Evolutionary conservation across 176 grass and related monocot species (phyloP), one percentile per base, ranked within the genome.

Genomic region (Oryza longistaminata): DNA sequence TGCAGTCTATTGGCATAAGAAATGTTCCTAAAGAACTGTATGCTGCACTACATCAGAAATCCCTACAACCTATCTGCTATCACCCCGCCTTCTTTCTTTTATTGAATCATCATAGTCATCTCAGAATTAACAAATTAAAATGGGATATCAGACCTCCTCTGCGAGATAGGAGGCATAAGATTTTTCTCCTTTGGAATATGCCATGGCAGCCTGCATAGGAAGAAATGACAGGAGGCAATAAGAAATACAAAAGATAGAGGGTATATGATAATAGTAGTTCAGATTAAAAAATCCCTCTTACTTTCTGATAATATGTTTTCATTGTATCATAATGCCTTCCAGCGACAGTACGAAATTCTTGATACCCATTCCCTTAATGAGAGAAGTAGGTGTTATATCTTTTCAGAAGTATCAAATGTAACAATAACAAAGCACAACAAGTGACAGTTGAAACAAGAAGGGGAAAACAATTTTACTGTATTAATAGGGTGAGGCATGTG

Each of bases 161-260:
- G 96, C 91, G 75, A 99, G 90, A 74, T 74, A 85, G 17, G 88
- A 85, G 33, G 96, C 96, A 94, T 92, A 87, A 85, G 90, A 86
- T 37, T 83, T 91, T 26, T 95, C 87, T 83, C 96, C 96, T 76
- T 74, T 99, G 27, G 93, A 92, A 85, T 96, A 99, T 71, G 90
- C 96, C 17, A 80, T 1, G 35, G 91, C 90, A 86, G 96, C 96
- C 96, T 99, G 85, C 42, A 79, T 64, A 69, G 48, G n/a, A 92
- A 78, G 14, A 64, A 85, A 64, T 19, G 17, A 87, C 75, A 42
- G 5, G 5, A 71, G 22, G 70, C 62, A 64, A 82, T 90, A 83
- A 73, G 62, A 85, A 81, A 90, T 79, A 65, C 19, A 86, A 37
- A 58, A 55, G 71, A 78, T 24, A 3, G 64, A 22, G 1, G 7